Evolutionary conservation across 768 basidiomycete genomes (phyloP), one percentile per base, ranked within the genome.

Genomic region (Chiua virens): DNA sequence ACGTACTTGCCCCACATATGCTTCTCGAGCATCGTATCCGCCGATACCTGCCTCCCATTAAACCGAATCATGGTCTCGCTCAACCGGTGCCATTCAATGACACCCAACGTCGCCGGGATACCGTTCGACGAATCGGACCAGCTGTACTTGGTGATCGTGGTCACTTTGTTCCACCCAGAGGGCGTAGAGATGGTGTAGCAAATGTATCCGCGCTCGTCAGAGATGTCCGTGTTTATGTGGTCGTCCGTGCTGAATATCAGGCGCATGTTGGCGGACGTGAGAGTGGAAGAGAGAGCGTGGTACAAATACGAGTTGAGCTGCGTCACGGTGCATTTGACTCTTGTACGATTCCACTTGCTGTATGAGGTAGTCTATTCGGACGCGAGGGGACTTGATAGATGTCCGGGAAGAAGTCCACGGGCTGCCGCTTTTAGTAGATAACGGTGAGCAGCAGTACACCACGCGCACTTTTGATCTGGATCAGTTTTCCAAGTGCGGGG

Each of bases 191-290:
- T 36, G 23, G 45, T 52, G 21, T 58, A 58, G 20, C 45, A 34
- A 9, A 49, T 34, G 8, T 49, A 25, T 17, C 57, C 47, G 13
- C 39, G 42, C n/a, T 54, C 55, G 23, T 63, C 49, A 7, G 52
- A 46, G 17, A 67, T 53, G n/a, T 57, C 27, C 1, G 64, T 56
- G 41, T 64, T 62, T 45, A 56, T 17, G 35, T 62, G 41, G 47
- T 63, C 17, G 18, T 34, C 34, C 4, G 54, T 53, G 23, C 54
- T 60, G 28, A 63, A 55, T 40, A 22, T 42, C 45, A 63, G 57
- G 28, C 53, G 64, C 64, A 65, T 63, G 39, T 28, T 21, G 17
- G 4, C 9, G 30, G 30, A 25, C 30, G 34, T 34, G 34, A 17
- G 30, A 14, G 11, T 13, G 34, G 15, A 30, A 30, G 28, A 30